Base-by-base conservation (phyloP, 306 rosid species). In the Trifolium fragiferum region DNA sequence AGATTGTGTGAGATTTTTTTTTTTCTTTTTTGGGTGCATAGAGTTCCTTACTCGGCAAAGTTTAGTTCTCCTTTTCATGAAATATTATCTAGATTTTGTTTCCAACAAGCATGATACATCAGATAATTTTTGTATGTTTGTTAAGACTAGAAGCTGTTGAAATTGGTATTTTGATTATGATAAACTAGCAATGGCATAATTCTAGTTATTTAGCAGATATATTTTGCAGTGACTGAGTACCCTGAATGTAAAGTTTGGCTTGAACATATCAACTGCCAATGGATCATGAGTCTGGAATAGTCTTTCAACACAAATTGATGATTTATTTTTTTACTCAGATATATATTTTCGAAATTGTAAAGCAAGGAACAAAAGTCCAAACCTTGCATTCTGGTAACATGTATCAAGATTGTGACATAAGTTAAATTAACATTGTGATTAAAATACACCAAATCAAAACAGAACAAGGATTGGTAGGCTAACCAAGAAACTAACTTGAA, bases 1-100 rank as follows among this genome's bases (percentile, higher is more conserved):
- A 38, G 41, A 18, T 60, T 60, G 66, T 60, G 66, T 30, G 15
- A 40, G 32, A 60, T 30, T 60, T 60, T 40, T 60, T 60, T 30
- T 60, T 18, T n/a, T 23, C 3, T 27, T 30, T 33, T 60, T 60
- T 30, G 66, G 20, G 41, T 60, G 66, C 66, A 30, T 8, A 27
- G 20, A 9, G 20, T 19, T 53, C 27, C 10, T 19, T 53, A 53
- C 27, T 9, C 21, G 10, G 30, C 60, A 54, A 54, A 54, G 60
- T 54, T 19, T 4, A 19, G 60, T 54, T 54, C 60, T 19, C 60
- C 30, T 54, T 54, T 54, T 54, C 20, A 6, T 49, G 9, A 15
- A 15, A 49, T 49, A 49, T 49, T 49, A n/a, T 49, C 20, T 49
- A 57, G 35, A 9, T 57, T 57, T 23, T 23, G 33, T 57, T 57